Base-by-base conservation (phyloP, 2,329 filamentous ascomycete species). In the Claviceps cyperi region DNA sequence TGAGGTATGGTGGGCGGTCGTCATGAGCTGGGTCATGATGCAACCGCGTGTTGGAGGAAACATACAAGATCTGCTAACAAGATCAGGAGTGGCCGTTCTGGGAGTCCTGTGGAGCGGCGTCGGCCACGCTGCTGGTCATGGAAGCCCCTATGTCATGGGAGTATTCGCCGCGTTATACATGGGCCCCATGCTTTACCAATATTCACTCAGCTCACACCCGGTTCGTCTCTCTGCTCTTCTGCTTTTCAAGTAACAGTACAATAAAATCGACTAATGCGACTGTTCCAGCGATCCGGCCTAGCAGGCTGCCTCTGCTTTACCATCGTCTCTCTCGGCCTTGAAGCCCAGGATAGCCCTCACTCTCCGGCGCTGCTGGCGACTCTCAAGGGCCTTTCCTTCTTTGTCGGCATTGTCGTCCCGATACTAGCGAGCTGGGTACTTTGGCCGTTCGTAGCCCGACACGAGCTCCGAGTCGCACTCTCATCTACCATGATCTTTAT, bases 381-480 rank as follows among this genome's bases (percentile, higher is more conserved):
- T 53, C 69, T 71, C 37, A 66, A 70, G 40, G 76, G 76, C 0
- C 54, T 72, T 2, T 68, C 72, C 0, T 73, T 81, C 52, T 64
- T 78, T 2, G 59, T 78, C 21, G 77, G 77, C 2, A 72, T 77
- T 3, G 65, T 75, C 1, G 67, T 72, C 1, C 75, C 77, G 0
- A 66, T 80, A 11, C 53, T 77, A 1, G 69, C 79, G 14, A 80
- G 79, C 54, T 80, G 76, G 76, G 57, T 77, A 13, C 62, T 81
- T 3, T 81, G 77, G 77, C 77, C 77, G 2, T 81, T 81, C 53
- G 69, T 80, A 5, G 77, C 77, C 11, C 68, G 77, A 13, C 76
- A 79, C 55, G 77, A 80, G 58, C 66, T 81, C 14, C 65, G 77
- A 21, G 74, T 72, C 51, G 75, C 74, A 0, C 59, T 78, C 2